Evolutionary conservation across 495 filamentous ascomycete species (phyloP).

Genomic region (Aspergillus saccharolyticus): DNA sequence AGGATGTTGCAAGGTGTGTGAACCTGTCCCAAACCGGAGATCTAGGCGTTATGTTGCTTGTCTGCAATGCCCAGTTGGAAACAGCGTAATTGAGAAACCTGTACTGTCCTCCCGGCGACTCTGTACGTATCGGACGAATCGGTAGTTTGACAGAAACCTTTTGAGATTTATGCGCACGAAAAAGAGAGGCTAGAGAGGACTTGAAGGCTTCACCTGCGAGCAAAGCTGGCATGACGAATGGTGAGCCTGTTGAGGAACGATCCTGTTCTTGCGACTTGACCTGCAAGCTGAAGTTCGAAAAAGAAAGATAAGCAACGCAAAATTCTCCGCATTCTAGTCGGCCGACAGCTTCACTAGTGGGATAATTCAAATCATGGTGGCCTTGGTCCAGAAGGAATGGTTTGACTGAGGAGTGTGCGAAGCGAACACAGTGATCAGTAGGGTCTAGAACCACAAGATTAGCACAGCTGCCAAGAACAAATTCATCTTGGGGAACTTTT

Average conservation of each 20-base stretch:
- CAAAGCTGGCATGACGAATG: not conserved
- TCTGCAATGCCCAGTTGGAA: conserved; percentile 12
- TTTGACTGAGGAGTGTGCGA: conserved; percentile 32
- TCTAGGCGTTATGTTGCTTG: conserved; percentile 5
- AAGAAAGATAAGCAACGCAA: conserved; percentile 23
- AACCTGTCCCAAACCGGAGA: conserved; percentile 16
- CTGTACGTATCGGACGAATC: not conserved
- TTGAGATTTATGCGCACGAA: not conserved
- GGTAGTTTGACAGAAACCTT: not conserved
- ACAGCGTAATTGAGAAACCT: conserved; percentile 16
- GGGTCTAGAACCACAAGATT: conserved; percentile 30
- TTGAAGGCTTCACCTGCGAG: not conserved
- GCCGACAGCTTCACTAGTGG: conserved; percentile 2
- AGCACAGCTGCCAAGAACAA: conserved; percentile 26
- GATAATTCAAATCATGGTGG: conserved; percentile 2
- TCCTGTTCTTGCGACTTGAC: conserved; percentile 5
- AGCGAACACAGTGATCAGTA: conserved; percentile 20
- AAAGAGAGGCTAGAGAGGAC: not conserved
- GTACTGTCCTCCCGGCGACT: conserved; percentile 6
- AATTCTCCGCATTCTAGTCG: conserved; percentile 21
- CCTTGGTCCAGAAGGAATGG: conserved; percentile 21
- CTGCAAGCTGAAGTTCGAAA: conserved; percentile 22
- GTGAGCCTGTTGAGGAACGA: not conserved
- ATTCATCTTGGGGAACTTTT: conserved; percentile 20
- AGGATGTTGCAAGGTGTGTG: conserved; percentile 8